Percentiles rank a stretch among this genome's conserved stretches.
Conservation (phyloP, 495 filamentous ascomycete genomes). For the Daldinia bambusicola region DNA sequence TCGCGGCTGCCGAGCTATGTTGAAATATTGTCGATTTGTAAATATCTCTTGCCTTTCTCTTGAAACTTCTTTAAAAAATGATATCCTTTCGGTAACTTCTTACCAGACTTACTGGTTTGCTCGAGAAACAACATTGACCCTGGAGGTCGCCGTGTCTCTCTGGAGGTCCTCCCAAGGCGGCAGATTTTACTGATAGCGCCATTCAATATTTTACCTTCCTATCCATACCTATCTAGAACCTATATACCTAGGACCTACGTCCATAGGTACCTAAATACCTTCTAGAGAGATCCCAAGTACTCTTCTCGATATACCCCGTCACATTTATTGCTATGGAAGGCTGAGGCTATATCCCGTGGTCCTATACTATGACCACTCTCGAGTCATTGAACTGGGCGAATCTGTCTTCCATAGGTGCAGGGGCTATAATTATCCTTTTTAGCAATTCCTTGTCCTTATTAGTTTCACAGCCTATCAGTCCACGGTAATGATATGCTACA, state of each 20-base stretch:
- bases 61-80: not conserved
- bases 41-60: slow-evolving; percentile 11
- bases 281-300: slow-evolving; percentile 10
- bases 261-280: slow-evolving; percentile 6
- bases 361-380: slow-evolving; percentile 36
- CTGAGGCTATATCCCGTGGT: slow-evolving; percentile 16
- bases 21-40: slow-evolving; percentile 23
- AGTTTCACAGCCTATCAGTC: slow-evolving; percentile 8
- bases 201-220: slow-evolving; percentile 12
- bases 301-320: not conserved
- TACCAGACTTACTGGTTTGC: slow-evolving; percentile 6
- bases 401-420: slow-evolving; percentile 26
- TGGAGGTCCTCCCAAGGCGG: not conserved
- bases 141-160: slow-evolving; percentile 26
- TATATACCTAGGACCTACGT: too few relatives aligned
- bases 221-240: slow-evolving; percentile 6
- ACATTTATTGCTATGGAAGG: slow-evolving; percentile 25
- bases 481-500: slow-evolving; percentile 27
- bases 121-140: slow-evolving; percentile 19
- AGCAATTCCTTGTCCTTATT: slow-evolving; percentile 17
- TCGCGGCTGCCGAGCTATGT: slow-evolving; percentile 27
- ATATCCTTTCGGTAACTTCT: not conserved
- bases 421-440: slow-evolving; percentile 13
- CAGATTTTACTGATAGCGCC: slow-evolving; percentile 11
- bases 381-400: slow-evolving; percentile 20